A percentile compares a stretch with the other conserved stretches of the same genome.
Evolutionary conservation across 306 rosid genomes (phyloP).

Genomic region (Vigna trinervia): DNA sequence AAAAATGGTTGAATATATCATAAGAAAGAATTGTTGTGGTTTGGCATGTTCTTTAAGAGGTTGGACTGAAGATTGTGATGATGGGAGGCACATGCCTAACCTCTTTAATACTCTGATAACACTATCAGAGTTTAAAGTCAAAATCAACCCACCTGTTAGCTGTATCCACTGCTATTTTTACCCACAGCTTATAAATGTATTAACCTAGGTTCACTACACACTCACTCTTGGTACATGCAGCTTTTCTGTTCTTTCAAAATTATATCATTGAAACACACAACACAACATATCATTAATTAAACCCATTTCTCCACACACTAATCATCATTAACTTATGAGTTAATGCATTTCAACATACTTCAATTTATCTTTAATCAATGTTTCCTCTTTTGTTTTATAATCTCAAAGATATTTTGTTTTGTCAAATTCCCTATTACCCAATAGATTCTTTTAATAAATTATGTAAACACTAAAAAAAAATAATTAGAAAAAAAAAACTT

Average conservation of each 20-base stretch:
- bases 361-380: too few relatives aligned
- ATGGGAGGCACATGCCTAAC: slow-evolving; percentile 6
- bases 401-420: too few relatives aligned
- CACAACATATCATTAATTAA: not conserved
- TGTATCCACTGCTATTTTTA: not conserved
- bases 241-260: not conserved
- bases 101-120: not conserved
- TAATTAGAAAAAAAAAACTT: too few relatives aligned
- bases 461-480: too few relatives aligned
- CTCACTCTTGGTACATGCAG: not conserved
- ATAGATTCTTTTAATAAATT: too few relatives aligned
- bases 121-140: slow-evolving; percentile 14
- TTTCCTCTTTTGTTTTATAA: too few relatives aligned
- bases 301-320: too few relatives aligned
- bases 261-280: not conserved
- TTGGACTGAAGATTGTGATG: not conserved
- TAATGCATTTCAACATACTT: not conserved
- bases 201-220: not conserved
- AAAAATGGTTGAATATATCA: not conserved
- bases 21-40: not conserved
- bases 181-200: not conserved
- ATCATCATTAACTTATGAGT: not conserved
- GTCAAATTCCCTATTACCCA: too few relatives aligned
- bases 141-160: not conserved
- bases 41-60: not conserved